Conservation (phyloP, 2,329 filamentous ascomycete genomes). For the Raffaelea ambrosiae region DNA sequence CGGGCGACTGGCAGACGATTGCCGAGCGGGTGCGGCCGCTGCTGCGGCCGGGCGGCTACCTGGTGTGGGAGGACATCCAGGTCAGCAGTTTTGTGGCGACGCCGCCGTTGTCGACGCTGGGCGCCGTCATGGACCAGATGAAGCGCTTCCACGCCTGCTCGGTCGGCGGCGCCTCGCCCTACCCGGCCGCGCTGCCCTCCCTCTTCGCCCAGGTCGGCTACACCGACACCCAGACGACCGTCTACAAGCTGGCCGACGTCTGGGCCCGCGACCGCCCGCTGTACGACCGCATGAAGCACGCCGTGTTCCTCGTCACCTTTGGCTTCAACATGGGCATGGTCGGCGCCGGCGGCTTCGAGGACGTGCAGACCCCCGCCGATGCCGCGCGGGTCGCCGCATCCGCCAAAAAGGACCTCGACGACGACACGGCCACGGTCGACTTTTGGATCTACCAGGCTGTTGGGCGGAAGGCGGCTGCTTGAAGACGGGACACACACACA, state of each 20-base stretch:
- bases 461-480: conserved; percentile 2
- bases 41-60: conserved; percentile 7
- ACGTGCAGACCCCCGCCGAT: conserved; percentile 2
- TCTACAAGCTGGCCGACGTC: neutral
- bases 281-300: neutral
- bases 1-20: conserved; percentile 2
- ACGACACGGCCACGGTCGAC: neutral
- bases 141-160: neutral
- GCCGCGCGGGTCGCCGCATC: neutral
- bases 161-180: neutral
- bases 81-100: neutral
- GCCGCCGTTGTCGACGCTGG: neutral
- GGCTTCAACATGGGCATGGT: conserved; percentile 4
- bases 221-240: neutral
- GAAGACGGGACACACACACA: too few relatives aligned
- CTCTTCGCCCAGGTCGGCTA: neutral
- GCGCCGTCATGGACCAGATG: neutral
- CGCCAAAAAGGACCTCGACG: neutral
- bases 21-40: conserved; percentile 1
- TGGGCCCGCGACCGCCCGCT: neutral
- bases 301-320: neutral
- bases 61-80: conserved; percentile 10
- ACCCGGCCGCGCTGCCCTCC: neutral
- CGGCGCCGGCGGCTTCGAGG: conserved; percentile 4
- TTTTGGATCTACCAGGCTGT: conserved; percentile 4